These are phyloP conservation scores for Blepharisma stoltei DNA, from an alignment of 73 alveolate species.

Conservation along the genomic window DNA sequence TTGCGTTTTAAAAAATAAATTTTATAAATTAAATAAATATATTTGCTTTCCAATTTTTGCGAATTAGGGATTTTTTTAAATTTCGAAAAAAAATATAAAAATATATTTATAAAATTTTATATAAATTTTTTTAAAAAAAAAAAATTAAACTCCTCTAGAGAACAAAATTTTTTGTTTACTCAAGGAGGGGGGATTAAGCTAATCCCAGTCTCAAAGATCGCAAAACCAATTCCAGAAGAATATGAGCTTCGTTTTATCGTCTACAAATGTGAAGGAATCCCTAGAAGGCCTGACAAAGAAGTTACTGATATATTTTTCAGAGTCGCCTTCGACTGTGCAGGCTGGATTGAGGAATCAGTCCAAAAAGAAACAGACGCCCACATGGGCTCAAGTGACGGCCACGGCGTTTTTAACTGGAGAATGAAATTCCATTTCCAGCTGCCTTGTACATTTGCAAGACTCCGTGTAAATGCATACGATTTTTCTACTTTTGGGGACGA, in stretches of 20 bases:
- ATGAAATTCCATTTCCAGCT: slow-evolving; percentile 68
- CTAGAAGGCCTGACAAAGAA: slow-evolving; percentile 76
- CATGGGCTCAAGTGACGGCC: slow-evolving; percentile 89
- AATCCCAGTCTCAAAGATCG: slow-evolving; percentile 64
- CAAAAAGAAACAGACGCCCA: slow-evolving; percentile 92
- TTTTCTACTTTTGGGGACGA: slow-evolving; percentile 67
- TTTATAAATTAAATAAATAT: too few species aligned
- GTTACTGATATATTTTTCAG: slow-evolving; percentile 81
- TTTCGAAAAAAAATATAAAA: too few species aligned
- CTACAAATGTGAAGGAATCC: slow-evolving; percentile 94
- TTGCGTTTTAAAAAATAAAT: too few species aligned
- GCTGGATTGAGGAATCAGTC: slow-evolving; percentile 67
- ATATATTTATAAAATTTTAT: too few species aligned
- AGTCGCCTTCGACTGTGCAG: slow-evolving; percentile 85
- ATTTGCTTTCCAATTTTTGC: too few species aligned
- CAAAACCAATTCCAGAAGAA: slow-evolving; percentile 76
- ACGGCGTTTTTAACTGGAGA: slow-evolving; percentile 90
- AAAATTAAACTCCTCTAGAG: too few species aligned
- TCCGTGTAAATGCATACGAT: slow-evolving; percentile 82
- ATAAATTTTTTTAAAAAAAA: too few species aligned
- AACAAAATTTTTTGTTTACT: too few species aligned
- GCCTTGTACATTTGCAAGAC: slow-evolving; percentile 92
- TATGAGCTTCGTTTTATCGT: slow-evolving; percentile 91
- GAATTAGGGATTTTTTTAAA: too few species aligned
- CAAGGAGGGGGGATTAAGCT: too few species aligned